These are phyloP conservation scores for Taphrina populina DNA, from an alignment of 1,139 yeast species.

Conservation along the genomic window DNA sequence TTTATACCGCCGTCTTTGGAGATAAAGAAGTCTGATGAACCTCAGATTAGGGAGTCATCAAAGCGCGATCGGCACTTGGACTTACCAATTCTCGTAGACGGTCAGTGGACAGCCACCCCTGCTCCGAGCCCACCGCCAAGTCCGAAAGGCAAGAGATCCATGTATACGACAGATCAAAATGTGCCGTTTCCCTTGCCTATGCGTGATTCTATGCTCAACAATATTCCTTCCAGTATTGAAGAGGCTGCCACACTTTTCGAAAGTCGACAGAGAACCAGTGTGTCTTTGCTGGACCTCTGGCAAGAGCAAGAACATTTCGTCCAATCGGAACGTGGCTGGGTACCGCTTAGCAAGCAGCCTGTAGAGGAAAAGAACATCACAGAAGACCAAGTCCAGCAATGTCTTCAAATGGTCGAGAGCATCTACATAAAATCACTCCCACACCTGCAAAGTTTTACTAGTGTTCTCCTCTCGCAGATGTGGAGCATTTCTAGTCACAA, in stretches of 20 bases:
- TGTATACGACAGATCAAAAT: slow-evolving; percentile 71
- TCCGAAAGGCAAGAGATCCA: slow-evolving; percentile 64
- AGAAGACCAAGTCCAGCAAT: slow-evolving; percentile 1
- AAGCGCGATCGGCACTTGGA: slow-evolving; percentile 1
- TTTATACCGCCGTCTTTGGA: slow-evolving; percentile 49
- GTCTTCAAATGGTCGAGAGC: slow-evolving; percentile 19
- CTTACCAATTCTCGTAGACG: slow-evolving; percentile 11
- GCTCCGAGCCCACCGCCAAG: slow-evolving; percentile 47
- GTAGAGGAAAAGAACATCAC: background rate
- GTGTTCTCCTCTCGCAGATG: slow-evolving; percentile 14
- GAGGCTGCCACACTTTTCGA: slow-evolving; percentile 73
- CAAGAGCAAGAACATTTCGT: slow-evolving; percentile 67
- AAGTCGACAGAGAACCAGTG: slow-evolving; percentile 62
- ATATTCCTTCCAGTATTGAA: slow-evolving; percentile 68
- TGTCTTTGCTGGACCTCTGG: slow-evolving; percentile 69
- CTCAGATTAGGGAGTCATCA: background rate
- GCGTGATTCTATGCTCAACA: slow-evolving; percentile 44
- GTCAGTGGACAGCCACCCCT: slow-evolving; percentile 47
- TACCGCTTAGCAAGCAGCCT: slow-evolving; percentile 16
- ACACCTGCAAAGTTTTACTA: slow-evolving; percentile 23
- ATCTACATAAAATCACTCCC: slow-evolving; percentile 16
- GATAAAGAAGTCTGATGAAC: background rate
- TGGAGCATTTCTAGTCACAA: slow-evolving; percentile 15
- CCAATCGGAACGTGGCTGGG: slow-evolving; percentile 73
- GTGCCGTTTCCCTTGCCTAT: slow-evolving; percentile 78